phyloP scores from a whole-genome alignment of 2,329 filamentous ascomycete species.

The Alternaria triticina region DNA sequence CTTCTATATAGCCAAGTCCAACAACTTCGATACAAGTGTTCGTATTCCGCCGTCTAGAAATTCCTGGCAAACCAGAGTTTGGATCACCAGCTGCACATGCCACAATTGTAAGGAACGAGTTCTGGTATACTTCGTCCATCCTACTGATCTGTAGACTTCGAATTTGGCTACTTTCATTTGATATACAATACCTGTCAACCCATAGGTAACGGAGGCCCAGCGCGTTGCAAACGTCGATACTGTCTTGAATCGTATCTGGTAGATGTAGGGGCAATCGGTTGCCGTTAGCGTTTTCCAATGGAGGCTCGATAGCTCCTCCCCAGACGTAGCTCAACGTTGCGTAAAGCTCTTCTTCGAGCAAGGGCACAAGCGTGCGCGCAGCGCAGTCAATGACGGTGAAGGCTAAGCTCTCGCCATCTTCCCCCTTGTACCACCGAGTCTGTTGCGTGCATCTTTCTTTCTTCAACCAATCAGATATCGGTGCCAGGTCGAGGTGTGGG shows the following conservation, averaged over 20 bases:
- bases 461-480: neutral
- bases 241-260: neutral
- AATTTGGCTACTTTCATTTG: neutral
- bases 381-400: neutral
- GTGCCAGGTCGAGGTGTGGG: neutral
- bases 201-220: neutral
- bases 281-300: neutral
- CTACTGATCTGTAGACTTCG: neutral
- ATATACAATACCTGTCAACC: constrained; percentile 2
- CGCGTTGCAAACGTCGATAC: neutral
- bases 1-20: neutral
- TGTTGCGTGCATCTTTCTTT: neutral
- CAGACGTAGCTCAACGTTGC: constrained; percentile 18
- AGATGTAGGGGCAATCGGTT: neutral
- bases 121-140: neutral
- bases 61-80: neutral
- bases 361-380: neutral
- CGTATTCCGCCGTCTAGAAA: neutral
- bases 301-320: neutral
- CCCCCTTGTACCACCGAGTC: neutral
- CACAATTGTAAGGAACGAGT: neutral
- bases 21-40: neutral
- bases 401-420: neutral
- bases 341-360: neutral
- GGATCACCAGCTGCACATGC: neutral